Evolutionary conservation across 495 filamentous ascomycete genomes (phyloP), one percentile per base, ranked within the genome.

Genomic region (Melanomma pulvis-pyrius): DNA sequence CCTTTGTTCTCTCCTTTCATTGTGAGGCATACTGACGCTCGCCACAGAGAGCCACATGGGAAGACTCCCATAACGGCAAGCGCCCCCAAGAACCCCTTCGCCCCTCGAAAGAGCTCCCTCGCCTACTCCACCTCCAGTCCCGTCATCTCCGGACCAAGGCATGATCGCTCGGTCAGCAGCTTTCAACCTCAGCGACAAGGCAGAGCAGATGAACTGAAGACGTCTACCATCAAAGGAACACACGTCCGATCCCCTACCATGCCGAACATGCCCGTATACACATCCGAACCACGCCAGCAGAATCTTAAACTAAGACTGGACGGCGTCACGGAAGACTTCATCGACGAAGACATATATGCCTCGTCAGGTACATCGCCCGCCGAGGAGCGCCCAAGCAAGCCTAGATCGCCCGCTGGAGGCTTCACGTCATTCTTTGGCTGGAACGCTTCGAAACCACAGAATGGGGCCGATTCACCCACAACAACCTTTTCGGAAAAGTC

Each of bases 401-500:
- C 86, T 12, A 87, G 84, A 65, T 87, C 87, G 8, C 86, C 87
- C 7, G 64, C 51, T 22, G 80, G 81, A 46, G 87, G 84, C 60
- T 82, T 90, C 59, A 87, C 86, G 24, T 86, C 84, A 17, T 87
- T 91, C 75, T 90, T 91, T 66, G 84, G 87, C 61, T 89, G 87
- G 87, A 86, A 86, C 59, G 81, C 78, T 25, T 78, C 83, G 4
- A 84, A 87, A 56, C 63, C 67, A 36, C 68, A 70, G 25, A 82
- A 84, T 36, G 85, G 84, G 24, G 82, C 78, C 17, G 86, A 85
- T 61, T 85, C 84, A 0, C 84, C 87, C 17, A 86, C 84, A 49
- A 88, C 86, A 15, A 85, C 86, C 24, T 82, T 87, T 63, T 88
- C 86, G 15, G 88, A 88, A 58, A 77, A 76, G 34, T 87, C 83